These are phyloP conservation scores for Porphyrellus cyaneotinctus DNA, from an alignment of 768 basidiomycete genomes.

Conservation along the genomic window DNA sequence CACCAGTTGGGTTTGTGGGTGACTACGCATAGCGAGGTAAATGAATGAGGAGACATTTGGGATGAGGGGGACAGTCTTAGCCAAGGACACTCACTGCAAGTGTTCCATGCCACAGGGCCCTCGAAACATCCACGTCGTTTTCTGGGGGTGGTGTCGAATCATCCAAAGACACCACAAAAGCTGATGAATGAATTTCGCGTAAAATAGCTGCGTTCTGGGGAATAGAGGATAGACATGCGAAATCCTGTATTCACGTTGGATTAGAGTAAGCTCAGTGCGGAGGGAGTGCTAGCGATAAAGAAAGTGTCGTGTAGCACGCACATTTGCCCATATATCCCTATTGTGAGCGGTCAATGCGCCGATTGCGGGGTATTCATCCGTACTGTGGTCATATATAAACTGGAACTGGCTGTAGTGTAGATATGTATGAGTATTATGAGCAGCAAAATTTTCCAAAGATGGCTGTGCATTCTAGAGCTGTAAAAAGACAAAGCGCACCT, in stretches of 20 bases:
- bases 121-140: conserved; percentile 56
- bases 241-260: conserved; percentile 45
- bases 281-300: not conserved
- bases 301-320: conserved; percentile 22
- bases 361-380: conserved; percentile 61
- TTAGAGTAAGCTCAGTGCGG: not conserved
- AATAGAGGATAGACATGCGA: conserved; percentile 53
- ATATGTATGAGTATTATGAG: conserved; percentile 3
- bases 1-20: conserved; percentile 19
- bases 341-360: conserved; percentile 77
- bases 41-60: not conserved
- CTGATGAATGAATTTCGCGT: conserved; percentile 75
- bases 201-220: conserved; percentile 62
- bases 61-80: not conserved
- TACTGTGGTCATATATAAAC: conserved; percentile 64
- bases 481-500: conserved; percentile 39
- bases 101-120: conserved; percentile 79
- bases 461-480: not conserved
- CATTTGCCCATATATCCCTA: conserved; percentile 87
- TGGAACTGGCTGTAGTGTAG: conserved; percentile 57
- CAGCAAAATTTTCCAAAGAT: not conserved
- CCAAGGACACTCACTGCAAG: conserved; percentile 39
- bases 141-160: conserved; percentile 43
- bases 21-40: conserved; percentile 4
- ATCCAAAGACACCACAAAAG: conserved; percentile 82